phyloP scores from a whole-genome alignment of 495 filamentous ascomycete genomes.

The Aspergillus sparsus region DNA sequence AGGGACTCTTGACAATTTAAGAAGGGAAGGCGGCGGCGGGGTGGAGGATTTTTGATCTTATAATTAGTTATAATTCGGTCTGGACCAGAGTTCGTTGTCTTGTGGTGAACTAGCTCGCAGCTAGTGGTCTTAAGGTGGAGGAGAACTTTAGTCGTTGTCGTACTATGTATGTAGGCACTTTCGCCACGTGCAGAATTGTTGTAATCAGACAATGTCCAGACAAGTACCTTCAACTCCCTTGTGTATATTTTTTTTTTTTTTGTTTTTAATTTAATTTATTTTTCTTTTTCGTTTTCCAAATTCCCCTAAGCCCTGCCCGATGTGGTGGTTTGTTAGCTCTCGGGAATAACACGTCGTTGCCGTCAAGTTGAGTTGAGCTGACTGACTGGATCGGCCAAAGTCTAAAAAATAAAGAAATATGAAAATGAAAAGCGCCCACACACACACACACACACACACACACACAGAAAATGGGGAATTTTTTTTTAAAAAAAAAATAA shows the following conservation, averaged over 20 bases:
- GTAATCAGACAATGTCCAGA: neutral
- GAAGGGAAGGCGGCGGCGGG: neutral
- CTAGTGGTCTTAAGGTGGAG: neutral
- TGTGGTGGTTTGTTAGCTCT: neutral
- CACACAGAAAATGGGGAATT: neutral
- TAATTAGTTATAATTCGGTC: neutral
- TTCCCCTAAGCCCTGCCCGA: neutral
- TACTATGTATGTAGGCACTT: neutral
- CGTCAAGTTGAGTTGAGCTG: too few relatives aligned
- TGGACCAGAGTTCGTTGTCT: conserved; percentile 1
- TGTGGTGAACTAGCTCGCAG: neutral
- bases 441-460: neutral
- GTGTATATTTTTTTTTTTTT: neutral
- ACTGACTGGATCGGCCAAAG: neutral
- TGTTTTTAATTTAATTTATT: neutral
- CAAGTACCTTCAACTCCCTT: neutral
- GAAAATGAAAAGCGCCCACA: neutral
- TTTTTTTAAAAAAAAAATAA: neutral
- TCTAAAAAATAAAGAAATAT: neutral
- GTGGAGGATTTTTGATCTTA: neutral
- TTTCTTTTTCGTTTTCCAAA: neutral
- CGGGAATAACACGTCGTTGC: too few relatives aligned
- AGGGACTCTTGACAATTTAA: neutral
- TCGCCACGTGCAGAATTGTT: conserved; percentile 1
- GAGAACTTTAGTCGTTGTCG: neutral